phyloP scores from a whole-genome alignment of 164 flowering plant genomes.

The Macadamia integrifolia region DNA sequence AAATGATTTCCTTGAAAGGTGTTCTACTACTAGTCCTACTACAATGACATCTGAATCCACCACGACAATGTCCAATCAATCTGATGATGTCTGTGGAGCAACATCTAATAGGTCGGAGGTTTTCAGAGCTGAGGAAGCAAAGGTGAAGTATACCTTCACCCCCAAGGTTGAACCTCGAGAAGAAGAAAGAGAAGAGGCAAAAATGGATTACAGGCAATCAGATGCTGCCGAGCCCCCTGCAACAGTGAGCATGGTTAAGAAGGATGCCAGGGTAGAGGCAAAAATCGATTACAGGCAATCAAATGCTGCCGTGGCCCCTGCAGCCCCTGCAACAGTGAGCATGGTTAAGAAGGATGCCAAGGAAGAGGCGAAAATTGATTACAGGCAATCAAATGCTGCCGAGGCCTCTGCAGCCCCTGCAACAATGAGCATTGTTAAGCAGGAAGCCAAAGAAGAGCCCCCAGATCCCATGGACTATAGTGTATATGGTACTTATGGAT shows the following conservation, averaged over 20 bases:
- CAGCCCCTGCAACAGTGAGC: background rate
- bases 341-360: slow-evolving; percentile 8
- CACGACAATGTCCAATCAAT: slow-evolving; percentile 11
- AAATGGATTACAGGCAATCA: background rate
- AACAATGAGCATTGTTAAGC: slow-evolving; percentile 6
- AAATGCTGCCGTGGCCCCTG: background rate
- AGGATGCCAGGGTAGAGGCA: slow-evolving; percentile 7
- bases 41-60: slow-evolving; percentile 10
- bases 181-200: slow-evolving; percentile 3
- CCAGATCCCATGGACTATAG: background rate
- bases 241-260: slow-evolving; percentile 5
- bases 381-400: background rate
- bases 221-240: background rate
- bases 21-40: background rate
- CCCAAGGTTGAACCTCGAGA: background rate
- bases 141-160: background rate
- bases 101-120: too few species aligned
- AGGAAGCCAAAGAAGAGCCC: slow-evolving; percentile 13
- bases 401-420: background rate
- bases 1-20: background rate
- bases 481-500: background rate
- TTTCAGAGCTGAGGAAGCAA: slow-evolving; percentile 9
- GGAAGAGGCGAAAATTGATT: slow-evolving; percentile 5
- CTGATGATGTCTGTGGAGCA: background rate
- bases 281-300: background rate